These are phyloP conservation scores for Clathrospora elynae DNA, from an alignment of 2,329 filamentous ascomycete genomes.

Conservation along the genomic window DNA sequence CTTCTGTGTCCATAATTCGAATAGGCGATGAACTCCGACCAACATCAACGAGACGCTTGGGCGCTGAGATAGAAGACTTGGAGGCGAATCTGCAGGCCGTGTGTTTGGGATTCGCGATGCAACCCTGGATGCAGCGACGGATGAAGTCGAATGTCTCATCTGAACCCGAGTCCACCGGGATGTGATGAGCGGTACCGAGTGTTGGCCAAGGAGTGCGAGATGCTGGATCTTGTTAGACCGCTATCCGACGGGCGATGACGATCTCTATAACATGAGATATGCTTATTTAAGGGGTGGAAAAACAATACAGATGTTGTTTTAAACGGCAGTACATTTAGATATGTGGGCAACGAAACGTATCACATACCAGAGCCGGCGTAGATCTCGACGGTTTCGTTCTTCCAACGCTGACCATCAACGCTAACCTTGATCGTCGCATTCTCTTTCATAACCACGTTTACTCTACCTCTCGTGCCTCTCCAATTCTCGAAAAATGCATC, in stretches of 20 bases:
- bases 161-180: conserved; percentile 39
- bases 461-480: conserved; percentile 27
- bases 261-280: too few species aligned
- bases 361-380: conserved; percentile 38
- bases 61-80: conserved; percentile 25
- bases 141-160: conserved; percentile 44
- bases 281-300: neutral
- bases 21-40: conserved; percentile 37
- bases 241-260: neutral
- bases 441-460: conserved; percentile 34
- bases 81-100: conserved; percentile 28
- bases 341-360: neutral
- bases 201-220: conserved; percentile 40
- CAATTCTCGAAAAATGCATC: conserved; percentile 38
- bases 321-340: too few species aligned
- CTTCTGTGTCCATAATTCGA: conserved; percentile 40
- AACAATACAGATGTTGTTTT: neutral
- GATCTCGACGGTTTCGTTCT: conserved; percentile 32
- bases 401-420: conserved; percentile 32
- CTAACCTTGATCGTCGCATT: conserved; percentile 35
- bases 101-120: conserved; percentile 40
- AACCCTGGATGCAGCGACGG: conserved; percentile 40
- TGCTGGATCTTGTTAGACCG: conserved; percentile 25
- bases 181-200: conserved; percentile 36
- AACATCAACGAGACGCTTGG: conserved; percentile 42